phyloP scores from a whole-genome alignment of 169 alveolate species.

The Cryptosporidium sp. region DNA sequence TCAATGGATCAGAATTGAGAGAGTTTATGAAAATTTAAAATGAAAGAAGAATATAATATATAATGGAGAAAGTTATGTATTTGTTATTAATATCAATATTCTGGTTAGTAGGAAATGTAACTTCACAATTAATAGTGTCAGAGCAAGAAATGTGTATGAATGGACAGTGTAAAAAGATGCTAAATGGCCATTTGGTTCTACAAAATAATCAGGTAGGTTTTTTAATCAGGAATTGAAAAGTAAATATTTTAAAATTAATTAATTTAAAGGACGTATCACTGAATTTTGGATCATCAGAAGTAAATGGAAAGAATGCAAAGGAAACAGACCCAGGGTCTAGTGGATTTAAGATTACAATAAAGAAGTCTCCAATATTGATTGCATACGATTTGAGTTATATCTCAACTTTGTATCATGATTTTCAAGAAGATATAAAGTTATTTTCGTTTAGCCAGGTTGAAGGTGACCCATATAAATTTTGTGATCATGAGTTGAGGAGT shows the following conservation, averaged over 20 bases:
- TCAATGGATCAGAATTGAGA: not conserved
- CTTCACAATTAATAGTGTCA: constrained; percentile 56
- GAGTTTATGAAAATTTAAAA: not conserved
- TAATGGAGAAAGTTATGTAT: constrained; percentile 6
- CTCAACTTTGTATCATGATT: constrained; percentile 71
- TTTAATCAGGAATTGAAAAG: not conserved
- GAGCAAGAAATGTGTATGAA: constrained; percentile 71
- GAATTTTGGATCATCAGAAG: constrained; percentile 43
- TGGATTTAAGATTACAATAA: constrained; percentile 61
- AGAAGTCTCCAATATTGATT: constrained; percentile 64
- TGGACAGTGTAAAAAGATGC: constrained; percentile 66
- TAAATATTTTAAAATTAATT: not conserved
- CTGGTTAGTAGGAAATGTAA: not conserved
- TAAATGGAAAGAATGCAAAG: constrained; percentile 62
- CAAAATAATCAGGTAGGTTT: constrained; percentile 68
- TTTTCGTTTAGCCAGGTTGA: constrained; percentile 68
- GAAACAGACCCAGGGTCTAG: constrained; percentile 67
- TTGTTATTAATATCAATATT: not conserved
- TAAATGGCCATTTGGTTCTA: constrained; percentile 56
- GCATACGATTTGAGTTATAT: constrained; percentile 49
- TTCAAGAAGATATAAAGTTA: constrained; percentile 53
- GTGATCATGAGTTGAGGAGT: constrained; percentile 60
- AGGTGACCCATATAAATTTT: constrained; percentile 57
- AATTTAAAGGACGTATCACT: constrained; percentile 45
- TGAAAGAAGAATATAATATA: not conserved